phyloP scores from a whole-genome alignment of 805 yeast genomes.

The Spathaspora boniae region DNA sequence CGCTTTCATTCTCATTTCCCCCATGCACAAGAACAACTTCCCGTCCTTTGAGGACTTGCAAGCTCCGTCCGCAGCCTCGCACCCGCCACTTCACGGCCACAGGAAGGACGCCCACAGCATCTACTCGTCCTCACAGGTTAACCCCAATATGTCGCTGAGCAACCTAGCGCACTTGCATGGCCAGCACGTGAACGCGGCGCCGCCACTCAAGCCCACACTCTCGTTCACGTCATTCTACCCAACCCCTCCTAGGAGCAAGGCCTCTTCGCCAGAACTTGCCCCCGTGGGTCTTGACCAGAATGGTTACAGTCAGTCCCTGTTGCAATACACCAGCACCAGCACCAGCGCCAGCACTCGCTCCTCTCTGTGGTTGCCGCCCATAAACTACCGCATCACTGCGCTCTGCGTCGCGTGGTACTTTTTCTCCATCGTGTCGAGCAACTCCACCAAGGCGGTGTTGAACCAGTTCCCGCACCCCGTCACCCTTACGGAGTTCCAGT shows the following conservation, averaged over 20 bases:
- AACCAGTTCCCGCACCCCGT: constrained; percentile 72
- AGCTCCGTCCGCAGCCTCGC: too few relatives aligned
- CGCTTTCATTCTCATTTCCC: too few relatives aligned
- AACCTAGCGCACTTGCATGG: constrained; percentile 22
- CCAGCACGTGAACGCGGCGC: constrained; percentile 9
- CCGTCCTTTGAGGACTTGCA: too few relatives aligned
- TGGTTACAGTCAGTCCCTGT: constrained; percentile 2
- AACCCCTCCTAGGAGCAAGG: constrained; percentile 5
- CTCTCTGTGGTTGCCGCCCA: constrained; percentile 21
- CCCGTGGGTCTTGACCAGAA: not conserved
- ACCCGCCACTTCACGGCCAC: too few relatives aligned
- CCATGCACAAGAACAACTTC: too few relatives aligned
- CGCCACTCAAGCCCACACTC: constrained; percentile 7
- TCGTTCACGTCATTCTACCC: constrained; percentile 5
- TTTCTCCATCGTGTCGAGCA: constrained; percentile 75
- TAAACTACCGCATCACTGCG: constrained; percentile 19
- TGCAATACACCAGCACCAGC: not conserved
- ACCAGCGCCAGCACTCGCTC: not conserved
- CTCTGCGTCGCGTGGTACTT: constrained; percentile 79
- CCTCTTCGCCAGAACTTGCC: constrained; percentile 9
- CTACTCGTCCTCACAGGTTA: constrained; percentile 16
- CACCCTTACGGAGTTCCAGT: constrained; percentile 87
- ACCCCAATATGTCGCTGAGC: constrained; percentile 36
- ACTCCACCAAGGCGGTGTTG: constrained; percentile 75
- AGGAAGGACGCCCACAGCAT: too few relatives aligned